These are phyloP conservation scores for Eutrema salsugineum DNA, from an alignment of 441 rosid species.

Conservation along the genomic window DNA sequence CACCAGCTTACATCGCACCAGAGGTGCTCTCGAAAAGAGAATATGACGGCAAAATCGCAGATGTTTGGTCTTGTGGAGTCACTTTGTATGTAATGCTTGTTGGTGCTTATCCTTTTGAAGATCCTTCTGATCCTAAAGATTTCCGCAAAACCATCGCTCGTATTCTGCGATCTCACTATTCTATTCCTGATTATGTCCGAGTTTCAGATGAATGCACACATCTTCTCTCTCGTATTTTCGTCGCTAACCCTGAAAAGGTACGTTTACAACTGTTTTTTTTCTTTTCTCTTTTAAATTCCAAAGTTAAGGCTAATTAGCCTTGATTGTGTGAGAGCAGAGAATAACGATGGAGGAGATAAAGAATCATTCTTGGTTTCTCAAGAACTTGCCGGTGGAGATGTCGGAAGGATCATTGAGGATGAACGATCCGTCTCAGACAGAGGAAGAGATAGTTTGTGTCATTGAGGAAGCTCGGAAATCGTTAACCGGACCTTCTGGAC, in stretches of 20 bases:
- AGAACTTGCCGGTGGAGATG: conserved; percentile 75
- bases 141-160: conserved; percentile 26
- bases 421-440: conserved; percentile 23
- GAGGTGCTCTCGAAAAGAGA: conserved; percentile 57
- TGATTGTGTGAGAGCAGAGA: conserved; percentile 35
- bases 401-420: conserved; percentile 40
- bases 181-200: conserved; percentile 30
- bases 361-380: conserved; percentile 63
- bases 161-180: conserved; percentile 23
- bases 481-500: not conserved
- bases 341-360: conserved; percentile 53
- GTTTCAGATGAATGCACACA: conserved; percentile 23
- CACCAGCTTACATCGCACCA: conserved; percentile 77
- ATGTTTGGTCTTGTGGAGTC: conserved; percentile 38
- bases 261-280: too few species aligned
- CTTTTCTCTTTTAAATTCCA: too few species aligned
- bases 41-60: conserved; percentile 57
- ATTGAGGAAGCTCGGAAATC: conserved; percentile 29
- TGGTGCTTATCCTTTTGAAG: conserved; percentile 37
- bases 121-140: conserved; percentile 30
- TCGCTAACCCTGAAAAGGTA: conserved; percentile 28
- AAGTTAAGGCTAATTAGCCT: not conserved
- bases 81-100: conserved; percentile 34
- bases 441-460: conserved; percentile 27
- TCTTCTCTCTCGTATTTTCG: conserved; percentile 27